Percentiles rank a stretch among this genome's conserved stretches.
phyloP scores from a whole-genome alignment of 2,329 filamentous ascomycete genomes.

The Ophiognomonia clavigignenti-juglandacearum region DNA sequence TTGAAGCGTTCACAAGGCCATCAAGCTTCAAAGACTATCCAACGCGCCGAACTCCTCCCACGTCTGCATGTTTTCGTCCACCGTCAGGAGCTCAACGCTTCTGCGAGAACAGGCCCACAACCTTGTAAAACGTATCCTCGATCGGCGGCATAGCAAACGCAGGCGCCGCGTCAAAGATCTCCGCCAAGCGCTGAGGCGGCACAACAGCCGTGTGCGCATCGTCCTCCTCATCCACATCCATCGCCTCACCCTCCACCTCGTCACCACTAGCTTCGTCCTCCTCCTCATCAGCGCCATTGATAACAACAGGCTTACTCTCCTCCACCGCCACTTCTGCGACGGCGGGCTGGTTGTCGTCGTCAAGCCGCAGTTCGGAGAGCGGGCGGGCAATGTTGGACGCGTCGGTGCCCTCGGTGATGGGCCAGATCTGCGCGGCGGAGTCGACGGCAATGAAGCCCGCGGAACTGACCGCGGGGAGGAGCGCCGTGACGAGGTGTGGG shows the following conservation, averaged over 20 bases:
- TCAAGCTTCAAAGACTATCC: neutral
- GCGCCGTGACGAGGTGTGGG: constrained; percentile 56
- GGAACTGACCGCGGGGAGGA: constrained; percentile 59
- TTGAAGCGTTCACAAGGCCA: neutral
- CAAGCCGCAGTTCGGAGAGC: constrained; percentile 48
- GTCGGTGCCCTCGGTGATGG: constrained; percentile 54
- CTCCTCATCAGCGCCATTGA: constrained; percentile 29
- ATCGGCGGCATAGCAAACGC: constrained; percentile 67
- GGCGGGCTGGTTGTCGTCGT: constrained; percentile 18
- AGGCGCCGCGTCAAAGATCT: constrained; percentile 65
- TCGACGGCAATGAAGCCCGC: constrained; percentile 75
- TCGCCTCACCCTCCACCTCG: constrained; percentile 24
- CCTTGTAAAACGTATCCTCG: constrained; percentile 70
- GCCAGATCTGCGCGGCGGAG: constrained; percentile 67
- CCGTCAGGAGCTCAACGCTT: neutral
- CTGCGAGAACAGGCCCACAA: constrained; percentile 57
- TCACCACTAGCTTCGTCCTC: constrained; percentile 17
- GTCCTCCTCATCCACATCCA: constrained; percentile 27
- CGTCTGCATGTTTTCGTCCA: neutral
- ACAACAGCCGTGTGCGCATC: constrained; percentile 56
- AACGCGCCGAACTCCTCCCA: neutral
- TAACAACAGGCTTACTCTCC: constrained; percentile 19
- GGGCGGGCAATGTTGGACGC: constrained; percentile 50
- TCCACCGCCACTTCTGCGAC: constrained; percentile 6
- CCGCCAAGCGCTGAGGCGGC: constrained; percentile 61